Evolutionary conservation across 2,329 filamentous ascomycete genomes (phyloP), one percentile per base, ranked within the genome.

Genomic region (Tolypocladium nubicola): DNA sequence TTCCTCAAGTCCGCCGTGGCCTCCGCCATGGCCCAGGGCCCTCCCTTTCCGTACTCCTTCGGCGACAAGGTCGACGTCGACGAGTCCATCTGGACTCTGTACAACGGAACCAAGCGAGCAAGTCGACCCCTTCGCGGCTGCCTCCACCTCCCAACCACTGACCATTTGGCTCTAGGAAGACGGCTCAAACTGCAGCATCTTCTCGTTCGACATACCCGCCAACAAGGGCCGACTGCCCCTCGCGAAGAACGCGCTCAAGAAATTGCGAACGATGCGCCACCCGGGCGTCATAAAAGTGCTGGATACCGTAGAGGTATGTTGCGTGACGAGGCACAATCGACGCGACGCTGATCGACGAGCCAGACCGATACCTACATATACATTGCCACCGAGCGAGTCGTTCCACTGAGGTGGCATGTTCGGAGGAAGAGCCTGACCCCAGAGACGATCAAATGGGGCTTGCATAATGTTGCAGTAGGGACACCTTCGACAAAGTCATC

Each of bases 1-100:
- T 97, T 97, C 69, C 83, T 99, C 69, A 97, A 97, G 76, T 97
- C 92, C 60, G 94, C 94, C 55, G 91, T 97, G 70, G 93, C 92
- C 52, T 97, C 94, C 60, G 93, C 92, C 65, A 97, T 99, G 67
- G 90, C 94, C 52, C 94, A 96, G 72, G 92, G 93, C 2, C 91
- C 92, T 56, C 87, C 92, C 7, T 96, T 97, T 69, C 91, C 91
- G 5, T 97, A 96, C 71, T 87, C 83, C 53, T 94, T 97, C 69
- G 93, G 92, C 66, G 94, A 99, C 73, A 85, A 88, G 70, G 88
- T 97, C 59, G 93, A 97, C 70, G 80, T 94, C 56, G 90, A 95
- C 70, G 86, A 94, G 68, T 96, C 93, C 33, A 92, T 97, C 66
- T 99, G 94, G 92, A 89, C 88, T n/a, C 77, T 99, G 58, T 87